Base-by-base conservation (phyloP, 2,329 filamentous ascomycete genomes). In the Fusarium concolor region DNA sequence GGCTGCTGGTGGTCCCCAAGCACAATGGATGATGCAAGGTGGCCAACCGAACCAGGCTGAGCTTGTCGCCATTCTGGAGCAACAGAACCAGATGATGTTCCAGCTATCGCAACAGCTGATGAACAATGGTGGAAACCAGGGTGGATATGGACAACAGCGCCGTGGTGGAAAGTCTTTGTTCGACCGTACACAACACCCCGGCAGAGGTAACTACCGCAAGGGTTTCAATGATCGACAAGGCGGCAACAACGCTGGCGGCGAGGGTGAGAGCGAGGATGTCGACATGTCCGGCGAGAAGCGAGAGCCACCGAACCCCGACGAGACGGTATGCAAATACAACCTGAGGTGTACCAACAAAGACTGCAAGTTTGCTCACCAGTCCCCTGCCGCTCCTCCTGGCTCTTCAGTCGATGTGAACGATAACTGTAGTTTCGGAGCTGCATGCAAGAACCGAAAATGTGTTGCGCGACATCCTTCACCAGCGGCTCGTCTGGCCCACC, bases 381-480 rank as follows among this genome's bases (percentile, higher is more conserved):
- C 94, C 17, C 94, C 96, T 3, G 94, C 92, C 3, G 94, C 95
- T 31, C 91, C 93, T 5, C 90, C 91, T 3, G 92, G 91, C 28
- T 87, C 87, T 3, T 86, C 89, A 0, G 85, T 98, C 59, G 96
- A 98, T 77, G 85, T 94, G 70, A 87, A 85, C 60, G 93, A 97
- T 74, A 84, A 86, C 18, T 99, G 96, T 82, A 87, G 87, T 18
- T 98, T 92, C 73, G 95, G 94, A 20, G 93, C 89, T 3, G 94
- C 94, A 10, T 99, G 96, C 88, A 97, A 96, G 82, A 99, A 98
- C 84, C 87, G 89, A 74, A 98, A 98, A 82, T 99, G 96, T 76
- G 92, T 92, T 10, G 94, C 87, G 29, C 92, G 93, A 61, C 96
- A 99, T 79, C 96, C 96, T 4, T 97, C 94, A 9, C 96, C 96